A percentile compares a stretch with the other conserved stretches of the same genome.
Conservation (phyloP, 306 rosid species). For the Carpinus fangiana region DNA sequence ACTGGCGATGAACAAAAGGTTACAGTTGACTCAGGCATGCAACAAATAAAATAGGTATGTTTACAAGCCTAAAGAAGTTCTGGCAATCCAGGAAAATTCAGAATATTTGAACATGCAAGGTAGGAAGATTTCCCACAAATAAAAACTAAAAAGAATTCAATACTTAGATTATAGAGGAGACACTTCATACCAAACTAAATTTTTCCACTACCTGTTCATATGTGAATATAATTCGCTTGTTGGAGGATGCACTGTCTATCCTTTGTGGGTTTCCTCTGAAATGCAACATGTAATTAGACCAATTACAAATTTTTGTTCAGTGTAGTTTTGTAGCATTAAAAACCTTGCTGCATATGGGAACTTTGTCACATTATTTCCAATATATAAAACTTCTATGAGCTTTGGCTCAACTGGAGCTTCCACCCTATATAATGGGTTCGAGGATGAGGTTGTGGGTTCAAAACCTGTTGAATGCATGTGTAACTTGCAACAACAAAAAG, state of each 20-base stretch:
- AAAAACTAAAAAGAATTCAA: neutral
- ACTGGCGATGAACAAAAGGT: neutral
- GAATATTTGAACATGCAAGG: neutral
- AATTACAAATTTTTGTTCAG: slow-evolving; percentile 8
- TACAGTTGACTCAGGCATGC: neutral
- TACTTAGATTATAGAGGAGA: slow-evolving; percentile 6
- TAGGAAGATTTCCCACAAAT: neutral
- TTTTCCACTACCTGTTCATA: slow-evolving; percentile 76
- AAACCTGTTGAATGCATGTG: neutral
- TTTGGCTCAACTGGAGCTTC: neutral
- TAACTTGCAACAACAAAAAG: neutral
- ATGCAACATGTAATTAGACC: slow-evolving; percentile 23
- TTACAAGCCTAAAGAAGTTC: neutral
- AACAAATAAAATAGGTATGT: neutral
- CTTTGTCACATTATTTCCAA: neutral
- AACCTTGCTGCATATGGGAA: neutral
- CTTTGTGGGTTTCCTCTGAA: slow-evolving; percentile 98
- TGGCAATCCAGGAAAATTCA: neutral
- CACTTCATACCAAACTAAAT: neutral
- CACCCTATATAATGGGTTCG: neutral
- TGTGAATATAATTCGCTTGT: slow-evolving; percentile 81
- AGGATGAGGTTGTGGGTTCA: neutral
- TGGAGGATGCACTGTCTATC: slow-evolving; percentile 84
- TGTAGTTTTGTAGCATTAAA: slow-evolving; percentile 7
- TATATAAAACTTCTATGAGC: neutral